Evolutionary conservation across 345 rosid genomes (phyloP), one percentile per base, ranked within the genome.

Genomic region (Anacardium occidentale): DNA sequence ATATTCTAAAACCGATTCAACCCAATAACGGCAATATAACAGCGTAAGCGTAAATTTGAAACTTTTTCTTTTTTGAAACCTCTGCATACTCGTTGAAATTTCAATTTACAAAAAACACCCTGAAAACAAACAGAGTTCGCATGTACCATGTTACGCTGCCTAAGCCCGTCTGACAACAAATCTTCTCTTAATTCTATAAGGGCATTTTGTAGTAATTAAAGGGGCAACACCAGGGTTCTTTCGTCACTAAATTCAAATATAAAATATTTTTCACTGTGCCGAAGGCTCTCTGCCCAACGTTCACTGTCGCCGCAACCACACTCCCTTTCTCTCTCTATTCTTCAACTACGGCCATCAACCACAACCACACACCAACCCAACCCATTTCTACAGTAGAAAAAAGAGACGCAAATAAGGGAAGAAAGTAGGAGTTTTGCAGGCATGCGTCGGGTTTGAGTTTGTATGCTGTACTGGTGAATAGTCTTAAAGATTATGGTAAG

Each of bases 221-320:
- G 48, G 58, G 55, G 73, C 10, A 26, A 15, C 4, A 0, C 5
- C 34, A 64, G 80, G 86, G 63, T 10, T 78, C 57, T 78, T 45
- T 76, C 32, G 78, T 81, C 78, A 69, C 48, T 47, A 24, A 51
- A 32, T 40, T 61, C 34, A 53, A 84, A 70, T 75, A 60, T 58
- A 42, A 32, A 8, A 22, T 5, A 10, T 22, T 52, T 50, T 50
- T 50, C 17, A 50, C 6, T 50, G 6, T 4, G 53, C 53, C 51
- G 2, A 12, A 11, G 79, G 75, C 84, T 65, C 88, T 72, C 76
- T 72, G 76, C 68, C 80, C 80, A 76, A 82, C 15, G 76, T 65
- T 58, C 51, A 20, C 15, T 74, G 73, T 74, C 72, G 0, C 42
- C 7, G 50, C 32, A 29, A 13, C 25, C 5, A 0, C 9, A 37